Evolutionary conservation across 106 monocot species (phyloP).

Genomic region (Ottelia alismoides): DNA sequence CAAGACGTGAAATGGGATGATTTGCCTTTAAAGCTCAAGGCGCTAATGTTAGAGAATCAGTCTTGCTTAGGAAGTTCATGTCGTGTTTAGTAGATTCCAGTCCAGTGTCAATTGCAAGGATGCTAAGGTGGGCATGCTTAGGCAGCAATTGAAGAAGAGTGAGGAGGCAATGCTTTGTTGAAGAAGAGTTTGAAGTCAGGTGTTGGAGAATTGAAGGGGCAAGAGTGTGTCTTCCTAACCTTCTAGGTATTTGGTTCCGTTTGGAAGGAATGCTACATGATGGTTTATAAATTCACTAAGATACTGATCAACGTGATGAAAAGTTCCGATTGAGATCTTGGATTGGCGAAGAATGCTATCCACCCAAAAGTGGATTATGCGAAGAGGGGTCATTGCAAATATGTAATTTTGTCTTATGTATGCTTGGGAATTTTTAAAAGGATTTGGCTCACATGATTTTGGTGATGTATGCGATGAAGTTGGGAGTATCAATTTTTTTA

Average conservation of each 20-base stretch:
- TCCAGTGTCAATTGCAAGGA: constrained; percentile 66
- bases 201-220: constrained; percentile 13
- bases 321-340: constrained; percentile 39
- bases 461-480: too few species aligned
- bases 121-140: constrained; percentile 31
- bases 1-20: neutral
- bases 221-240: constrained; percentile 34
- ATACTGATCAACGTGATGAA: constrained; percentile 39
- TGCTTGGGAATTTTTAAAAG: constrained; percentile 64
- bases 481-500: too few species aligned
- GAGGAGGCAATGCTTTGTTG: constrained; percentile 29
- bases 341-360: constrained; percentile 35
- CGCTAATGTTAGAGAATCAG: constrained; percentile 89
- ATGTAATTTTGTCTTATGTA: constrained; percentile 64
- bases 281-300: constrained; percentile 38
- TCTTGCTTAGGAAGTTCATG: constrained; percentile 56
- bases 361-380: constrained; percentile 39
- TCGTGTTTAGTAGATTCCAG: constrained; percentile 61
- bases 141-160: constrained; percentile 14
- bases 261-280: constrained; percentile 44
- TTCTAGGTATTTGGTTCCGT: constrained; percentile 54
- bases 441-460: constrained; percentile 10
- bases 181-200: constrained; percentile 34
- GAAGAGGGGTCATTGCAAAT: constrained; percentile 55
- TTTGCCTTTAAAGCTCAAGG: constrained; percentile 32